Base-by-base conservation (phyloP, 306 rosid genomes). In the Vachellia collinsii region DNA sequence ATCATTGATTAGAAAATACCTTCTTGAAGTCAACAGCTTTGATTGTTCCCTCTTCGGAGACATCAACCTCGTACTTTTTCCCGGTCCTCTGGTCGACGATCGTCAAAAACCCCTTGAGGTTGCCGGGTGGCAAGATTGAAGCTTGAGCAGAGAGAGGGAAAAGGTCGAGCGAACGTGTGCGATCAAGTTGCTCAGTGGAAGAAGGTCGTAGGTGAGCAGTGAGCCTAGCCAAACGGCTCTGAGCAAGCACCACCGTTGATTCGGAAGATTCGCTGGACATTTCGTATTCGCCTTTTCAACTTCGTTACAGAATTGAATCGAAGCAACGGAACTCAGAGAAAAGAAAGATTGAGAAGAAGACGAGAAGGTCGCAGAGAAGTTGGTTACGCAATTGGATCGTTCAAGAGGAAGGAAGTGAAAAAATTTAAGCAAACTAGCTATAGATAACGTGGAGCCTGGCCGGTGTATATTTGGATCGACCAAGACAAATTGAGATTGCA, bases 11-110 rank as follows among this genome's bases (percentile, higher is more conserved):
- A 76, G 34, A 29, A 79, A 7, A 11, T 29, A 94, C 97, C 97
- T 92, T 89, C 81, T 92, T 94, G 77, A 94, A 66, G 66, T 94
- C 97, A 64, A 85, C 85, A 72, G 98, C 91, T 77, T 89, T 94
- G 73, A 94, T 54, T 6, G 98, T 87, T 34, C 96, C 98, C 6
- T 92, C 92, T 44, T 78, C 86, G 11, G 97, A 90, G 76, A 92
- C 85, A 56, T 87, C 85, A 72, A 92, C 64, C 78, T 86, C 89
- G 79, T 94, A 92, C 79, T 81, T 86, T 73, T 88, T 87, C 4
- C 96, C 96, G 20, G 97, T 94, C 62, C 98, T 83, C 59, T 91
- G 94, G 73, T 94, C 98, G 19, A 94, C 78, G 56, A 94, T 10
- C 75, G 91, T 90, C 85, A 94, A 78, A 36, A 85, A 72, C 4